A percentile compares a stretch with the other conserved stretches of the same genome.
Evolutionary conservation across 306 rosid species (phyloP).

Genomic region (Citrullus mucosospermus): DNA sequence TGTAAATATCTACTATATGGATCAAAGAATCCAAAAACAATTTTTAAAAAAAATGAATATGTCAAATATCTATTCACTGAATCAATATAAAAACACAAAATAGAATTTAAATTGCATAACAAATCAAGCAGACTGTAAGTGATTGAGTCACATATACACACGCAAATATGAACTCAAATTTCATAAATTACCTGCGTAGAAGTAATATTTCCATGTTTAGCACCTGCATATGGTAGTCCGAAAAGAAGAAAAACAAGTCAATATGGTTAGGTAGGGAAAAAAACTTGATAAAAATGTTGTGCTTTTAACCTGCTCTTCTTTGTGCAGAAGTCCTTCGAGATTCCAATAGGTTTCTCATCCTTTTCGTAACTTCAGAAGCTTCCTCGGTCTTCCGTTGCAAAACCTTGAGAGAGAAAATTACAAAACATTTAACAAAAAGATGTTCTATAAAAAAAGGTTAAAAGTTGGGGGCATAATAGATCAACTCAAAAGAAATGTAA

Average conservation of each 20-base stretch:
- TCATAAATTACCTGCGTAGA: conserved; percentile 44
- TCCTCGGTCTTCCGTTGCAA: conserved; percentile 83
- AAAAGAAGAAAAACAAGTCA: not conserved
- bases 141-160: not conserved
- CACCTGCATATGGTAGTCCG: conserved; percentile 37
- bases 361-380: conserved; percentile 58
- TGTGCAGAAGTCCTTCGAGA: conserved; percentile 41
- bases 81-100: too few species aligned
- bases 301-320: conserved; percentile 38
- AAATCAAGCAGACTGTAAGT: not conserved
- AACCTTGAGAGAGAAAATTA: conserved; percentile 32
- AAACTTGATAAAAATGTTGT: not conserved
- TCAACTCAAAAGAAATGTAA: not conserved
- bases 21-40: too few species aligned
- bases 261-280: not conserved
- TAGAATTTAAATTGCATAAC: too few species aligned
- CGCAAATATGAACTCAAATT: conserved; percentile 5
- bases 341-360: conserved; percentile 49
- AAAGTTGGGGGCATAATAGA: not conserved
- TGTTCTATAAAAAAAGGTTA: not conserved
- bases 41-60: too few species aligned
- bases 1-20: not conserved
- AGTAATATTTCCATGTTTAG: conserved; percentile 24
- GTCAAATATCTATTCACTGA: too few species aligned
- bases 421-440: not conserved